These are phyloP conservation scores for Cichorium intybus DNA, from an alignment of 140 eudicot species.

Conservation along the genomic window DNA sequence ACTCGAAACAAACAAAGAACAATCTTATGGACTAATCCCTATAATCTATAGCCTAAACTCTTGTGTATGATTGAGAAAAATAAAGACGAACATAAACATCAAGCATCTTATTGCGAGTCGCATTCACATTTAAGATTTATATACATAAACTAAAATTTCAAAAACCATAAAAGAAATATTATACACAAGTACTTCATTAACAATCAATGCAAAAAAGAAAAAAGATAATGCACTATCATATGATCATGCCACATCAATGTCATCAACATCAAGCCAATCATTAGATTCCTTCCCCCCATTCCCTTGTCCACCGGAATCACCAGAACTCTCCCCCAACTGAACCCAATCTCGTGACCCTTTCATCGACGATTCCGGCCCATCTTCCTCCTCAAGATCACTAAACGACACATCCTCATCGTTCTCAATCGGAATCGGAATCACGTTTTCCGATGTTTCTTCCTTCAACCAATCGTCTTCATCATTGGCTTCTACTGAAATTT, in stretches of 20 bases:
- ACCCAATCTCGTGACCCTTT: constrained; percentile 76
- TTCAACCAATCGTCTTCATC: constrained; percentile 94
- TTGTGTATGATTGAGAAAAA: no score
- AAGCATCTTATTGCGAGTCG: constrained; percentile 23
- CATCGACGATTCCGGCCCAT: constrained; percentile 50
- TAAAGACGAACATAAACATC: constrained; percentile 3
- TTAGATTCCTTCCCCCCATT: constrained; percentile 54
- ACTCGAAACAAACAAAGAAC: no score
- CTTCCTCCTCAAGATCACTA: constrained; percentile 85
- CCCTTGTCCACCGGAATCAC: constrained; percentile 40
- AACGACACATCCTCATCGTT: constrained; percentile 94
- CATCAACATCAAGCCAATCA: constrained; percentile 88
- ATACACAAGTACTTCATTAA: constrained; percentile 26
- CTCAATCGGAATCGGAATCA: constrained; percentile 41
- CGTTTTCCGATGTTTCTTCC: constrained; percentile 67
- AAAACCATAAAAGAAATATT: constrained; percentile 24
- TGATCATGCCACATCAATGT: constrained; percentile 61
- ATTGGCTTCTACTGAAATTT: constrained; percentile 16
- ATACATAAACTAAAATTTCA: constrained; percentile 25
- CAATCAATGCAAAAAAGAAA: constrained; percentile 17
- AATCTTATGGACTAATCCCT: no score
- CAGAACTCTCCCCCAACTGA: constrained; percentile 45
- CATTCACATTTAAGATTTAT: constrained; percentile 23
- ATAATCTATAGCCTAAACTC: no score
- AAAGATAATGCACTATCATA: background rate